Base-by-base conservation (phyloP, 2,329 filamentous ascomycete genomes). In the Dryadomyces sulphureus region DNA sequence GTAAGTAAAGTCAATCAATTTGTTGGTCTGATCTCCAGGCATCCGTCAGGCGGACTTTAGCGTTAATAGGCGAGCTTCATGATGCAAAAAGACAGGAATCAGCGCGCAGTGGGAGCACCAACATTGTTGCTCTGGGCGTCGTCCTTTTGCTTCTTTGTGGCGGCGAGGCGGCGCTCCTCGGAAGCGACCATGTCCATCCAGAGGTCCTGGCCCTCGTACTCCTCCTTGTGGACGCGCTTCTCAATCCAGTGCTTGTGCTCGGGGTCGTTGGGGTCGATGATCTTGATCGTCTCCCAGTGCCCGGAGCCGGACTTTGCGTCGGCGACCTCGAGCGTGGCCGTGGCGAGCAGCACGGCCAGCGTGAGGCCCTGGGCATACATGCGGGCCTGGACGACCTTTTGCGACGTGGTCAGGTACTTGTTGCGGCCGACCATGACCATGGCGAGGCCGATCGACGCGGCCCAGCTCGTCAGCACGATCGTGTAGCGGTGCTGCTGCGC, bases 371-470 rank as follows among this genome's bases (percentile, higher is more conserved):
- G 89, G 4, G 89, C 89, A 65, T 94, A 94, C 53, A 95, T 83
- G 75, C 89, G 81, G 21, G 88, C 89, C 72, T 95, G 89, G 16
- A 95, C 89, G 20, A 95, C 68, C 72, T 94, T 94, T 70, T 95
- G 89, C 50, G 75, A 67, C 2, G 78, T 80, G 43, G 73, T 77
- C 41, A 94, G 70, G 60, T 81, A 84, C 53, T 75, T 79, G 61
- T 86, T 86, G 52, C 86, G 77, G 58, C 82, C 78, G 52, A 95
- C 87, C 25, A 93, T 61, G 46, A 71, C 77, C 54, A 92, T 75
- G 5, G 85, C 81, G 38, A 81, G 64, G 49, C 72, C 78, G 79
- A 95, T 90, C 56, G 79, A 79, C 35, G 81, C 83, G 14, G 90
- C 64, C 89, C 89, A 95, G 20, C 79, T 81, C 43, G 69, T 73